Evolutionary conservation across 306 rosid genomes (phyloP).

Genomic region (Ammopiptanthus mongolicus): DNA sequence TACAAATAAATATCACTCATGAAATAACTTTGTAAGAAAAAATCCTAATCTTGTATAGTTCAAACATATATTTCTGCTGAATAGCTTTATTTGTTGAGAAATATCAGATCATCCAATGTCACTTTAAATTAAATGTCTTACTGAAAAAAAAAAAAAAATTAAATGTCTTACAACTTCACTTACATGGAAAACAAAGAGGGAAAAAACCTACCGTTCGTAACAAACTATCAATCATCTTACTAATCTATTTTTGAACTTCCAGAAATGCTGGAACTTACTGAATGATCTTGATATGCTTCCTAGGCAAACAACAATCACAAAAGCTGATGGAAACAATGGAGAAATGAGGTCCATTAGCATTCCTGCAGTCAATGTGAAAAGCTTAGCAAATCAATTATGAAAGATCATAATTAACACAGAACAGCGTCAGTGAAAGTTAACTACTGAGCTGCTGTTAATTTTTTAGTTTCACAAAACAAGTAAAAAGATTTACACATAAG

Average conservation of each 20-base stretch:
- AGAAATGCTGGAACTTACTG: conserved; percentile 59
- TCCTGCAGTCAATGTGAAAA: conserved; percentile 49
- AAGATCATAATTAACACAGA: background rate
- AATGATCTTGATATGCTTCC: conserved; percentile 97
- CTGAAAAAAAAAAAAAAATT: background rate
- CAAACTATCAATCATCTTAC: background rate
- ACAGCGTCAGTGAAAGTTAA: background rate
- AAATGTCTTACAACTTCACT: background rate
- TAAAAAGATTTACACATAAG: background rate
- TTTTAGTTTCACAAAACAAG: conserved; percentile 2
- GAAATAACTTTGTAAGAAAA: background rate
- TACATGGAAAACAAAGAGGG: background rate
- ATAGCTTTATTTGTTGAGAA: conserved; percentile 1
- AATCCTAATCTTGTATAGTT: conserved; percentile 11
- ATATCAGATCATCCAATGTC: background rate
- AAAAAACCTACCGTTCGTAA: background rate
- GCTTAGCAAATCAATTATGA: conserved; percentile 18
- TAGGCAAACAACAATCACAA: conserved; percentile 76
- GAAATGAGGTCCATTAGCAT: conserved; percentile 98
- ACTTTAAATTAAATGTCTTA: background rate
- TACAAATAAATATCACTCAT: background rate
- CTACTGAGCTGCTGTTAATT: background rate
- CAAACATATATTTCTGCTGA: background rate
- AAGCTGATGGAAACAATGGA: conserved; percentile 87
- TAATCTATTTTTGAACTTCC: background rate